Conservation (phyloP, 1,139 yeast species). For the Suhomyces yuchorum region DNA sequence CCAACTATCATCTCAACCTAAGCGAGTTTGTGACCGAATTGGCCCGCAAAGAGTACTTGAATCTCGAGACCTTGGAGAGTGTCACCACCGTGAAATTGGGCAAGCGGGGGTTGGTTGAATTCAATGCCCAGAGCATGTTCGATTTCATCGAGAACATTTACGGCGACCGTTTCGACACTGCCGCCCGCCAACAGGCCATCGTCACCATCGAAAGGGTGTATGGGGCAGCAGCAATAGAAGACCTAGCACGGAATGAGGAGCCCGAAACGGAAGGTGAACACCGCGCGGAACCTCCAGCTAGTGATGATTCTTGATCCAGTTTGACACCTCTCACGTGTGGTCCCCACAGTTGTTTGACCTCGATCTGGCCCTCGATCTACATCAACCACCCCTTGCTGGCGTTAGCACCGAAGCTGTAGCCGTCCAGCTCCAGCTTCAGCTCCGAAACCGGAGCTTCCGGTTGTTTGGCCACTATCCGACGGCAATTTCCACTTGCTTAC, state of each 20-base stretch:
- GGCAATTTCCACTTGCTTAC: too few relatives aligned
- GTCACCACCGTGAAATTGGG: conserved; percentile 35
- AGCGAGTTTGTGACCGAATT: conserved; percentile 35
- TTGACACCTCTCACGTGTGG: background rate
- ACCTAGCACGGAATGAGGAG: conserved; percentile 1
- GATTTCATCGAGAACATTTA: conserved; percentile 31
- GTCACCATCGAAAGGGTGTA: conserved; percentile 34
- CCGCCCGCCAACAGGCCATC: conserved; percentile 24
- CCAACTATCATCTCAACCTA: conserved; percentile 26
- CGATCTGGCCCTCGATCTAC: too few relatives aligned
- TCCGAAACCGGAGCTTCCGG: background rate
- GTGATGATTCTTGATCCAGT: background rate
- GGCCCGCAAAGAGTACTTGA: conserved; percentile 36
- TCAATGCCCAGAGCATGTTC: conserved; percentile 33
- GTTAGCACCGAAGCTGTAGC: too few relatives aligned
- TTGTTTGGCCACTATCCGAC: too few relatives aligned
- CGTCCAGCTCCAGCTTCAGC: background rate
- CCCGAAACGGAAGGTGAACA: conserved; percentile 3
- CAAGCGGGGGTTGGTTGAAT: conserved; percentile 36
- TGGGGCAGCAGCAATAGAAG: conserved; percentile 17
- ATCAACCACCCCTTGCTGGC: too few relatives aligned
- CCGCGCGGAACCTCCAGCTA: background rate
- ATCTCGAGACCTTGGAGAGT: conserved; percentile 22
- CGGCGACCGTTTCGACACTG: conserved; percentile 29
- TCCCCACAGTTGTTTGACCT: background rate